phyloP scores from a whole-genome alignment of 208 protist species.

The Vickermania ingenoplastis region DNA sequence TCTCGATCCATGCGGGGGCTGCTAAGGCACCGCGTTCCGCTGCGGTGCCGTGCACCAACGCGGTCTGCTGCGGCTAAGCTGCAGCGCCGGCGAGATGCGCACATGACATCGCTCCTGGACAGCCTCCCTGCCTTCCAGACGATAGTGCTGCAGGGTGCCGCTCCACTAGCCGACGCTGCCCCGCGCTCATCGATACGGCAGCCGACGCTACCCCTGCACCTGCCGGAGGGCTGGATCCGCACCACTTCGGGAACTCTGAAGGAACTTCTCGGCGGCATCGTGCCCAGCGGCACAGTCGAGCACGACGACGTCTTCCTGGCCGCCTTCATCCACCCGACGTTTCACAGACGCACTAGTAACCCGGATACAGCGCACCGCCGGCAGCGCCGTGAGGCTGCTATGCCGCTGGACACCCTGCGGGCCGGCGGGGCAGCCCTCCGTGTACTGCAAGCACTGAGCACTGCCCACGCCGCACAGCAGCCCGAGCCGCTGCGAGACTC shows the following conservation, averaged over 20 bases:
- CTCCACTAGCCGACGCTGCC: neutral
- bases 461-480: neutral
- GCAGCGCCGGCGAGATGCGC: neutral
- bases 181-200: neutral
- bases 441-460: slow-evolving; percentile 21
- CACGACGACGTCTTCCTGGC: slow-evolving; percentile 55
- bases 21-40: too few relatives aligned
- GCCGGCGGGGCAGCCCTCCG: slow-evolving; percentile 37
- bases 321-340: slow-evolving; percentile 69
- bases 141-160: neutral
- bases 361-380: neutral
- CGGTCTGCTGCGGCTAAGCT: neutral
- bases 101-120: neutral
- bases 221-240: neutral
- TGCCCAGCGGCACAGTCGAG: neutral
- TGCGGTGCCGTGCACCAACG: neutral
- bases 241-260: neutral
- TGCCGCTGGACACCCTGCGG: slow-evolving; percentile 58
- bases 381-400: slow-evolving; percentile 27
- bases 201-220: neutral
- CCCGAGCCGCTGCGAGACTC: slow-evolving; percentile 3
- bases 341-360: slow-evolving; percentile 9
- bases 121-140: neutral
- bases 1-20: too few relatives aligned
- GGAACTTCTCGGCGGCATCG: neutral